These are phyloP conservation scores for Pythium volutum DNA, from an alignment of 352 stramenopile species.

Conservation along the genomic window DNA sequence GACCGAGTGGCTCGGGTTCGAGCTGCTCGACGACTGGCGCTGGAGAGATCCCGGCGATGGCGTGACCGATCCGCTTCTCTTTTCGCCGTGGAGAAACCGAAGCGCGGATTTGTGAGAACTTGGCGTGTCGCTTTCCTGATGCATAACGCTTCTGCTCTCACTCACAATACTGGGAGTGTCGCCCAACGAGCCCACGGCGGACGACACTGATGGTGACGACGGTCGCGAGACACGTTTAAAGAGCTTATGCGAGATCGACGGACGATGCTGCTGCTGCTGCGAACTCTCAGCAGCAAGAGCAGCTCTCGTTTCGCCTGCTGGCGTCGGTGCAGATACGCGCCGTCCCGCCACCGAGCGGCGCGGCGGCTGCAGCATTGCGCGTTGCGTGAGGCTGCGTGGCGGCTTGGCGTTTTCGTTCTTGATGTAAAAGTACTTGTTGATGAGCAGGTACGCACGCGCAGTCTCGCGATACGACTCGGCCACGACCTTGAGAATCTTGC, in stretches of 20 bases:
- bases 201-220: neutral
- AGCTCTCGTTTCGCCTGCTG: neutral
- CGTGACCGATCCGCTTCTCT: neutral
- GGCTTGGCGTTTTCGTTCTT: conserved; percentile 36
- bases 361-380: neutral
- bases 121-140: neutral
- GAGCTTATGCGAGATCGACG: conserved; percentile 6
- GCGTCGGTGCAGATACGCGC: neutral
- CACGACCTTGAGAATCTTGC: conserved; percentile 34
- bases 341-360: neutral
- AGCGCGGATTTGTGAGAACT: neutral
- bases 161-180: neutral
- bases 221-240: neutral
- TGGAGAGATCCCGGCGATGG: neutral
- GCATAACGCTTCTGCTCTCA: neutral
- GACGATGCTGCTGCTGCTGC: neutral
- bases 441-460: conserved; percentile 42
- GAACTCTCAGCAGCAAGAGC: neutral
- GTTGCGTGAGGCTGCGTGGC: conserved; percentile 12
- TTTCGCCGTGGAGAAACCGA: neutral
- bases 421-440: conserved; percentile 65
- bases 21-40: conserved; percentile 10
- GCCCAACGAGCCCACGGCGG: neutral
- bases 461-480: conserved; percentile 35
- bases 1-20: neutral